Conservation (phyloP, 768 basidiomycete genomes). For the Boletus rufocinnamomeus region DNA sequence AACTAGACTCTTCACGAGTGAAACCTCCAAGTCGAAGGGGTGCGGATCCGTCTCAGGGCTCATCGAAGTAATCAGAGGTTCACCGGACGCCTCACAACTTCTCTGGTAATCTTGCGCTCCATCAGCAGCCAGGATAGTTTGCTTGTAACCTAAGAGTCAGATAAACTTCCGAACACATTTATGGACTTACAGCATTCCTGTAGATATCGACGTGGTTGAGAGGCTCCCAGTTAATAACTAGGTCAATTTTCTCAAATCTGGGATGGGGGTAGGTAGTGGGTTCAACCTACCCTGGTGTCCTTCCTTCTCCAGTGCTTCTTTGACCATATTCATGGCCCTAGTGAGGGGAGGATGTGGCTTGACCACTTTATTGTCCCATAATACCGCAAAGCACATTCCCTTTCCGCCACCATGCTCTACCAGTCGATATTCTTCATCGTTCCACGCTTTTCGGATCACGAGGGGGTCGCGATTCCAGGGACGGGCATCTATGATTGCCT, state of each 20-base stretch:
- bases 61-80: slow-evolving; percentile 44
- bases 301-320: slow-evolving; percentile 57
- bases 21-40: slow-evolving; percentile 44
- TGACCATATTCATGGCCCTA: slow-evolving; percentile 60
- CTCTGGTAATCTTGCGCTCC: slow-evolving; percentile 41
- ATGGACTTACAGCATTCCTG: slow-evolving; percentile 24
- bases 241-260: slow-evolving; percentile 1
- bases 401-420: slow-evolving; percentile 58
- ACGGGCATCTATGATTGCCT: slow-evolving; percentile 34
- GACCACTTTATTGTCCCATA: slow-evolving; percentile 66
- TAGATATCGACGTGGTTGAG: slow-evolving; percentile 46
- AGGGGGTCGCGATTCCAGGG: slow-evolving; percentile 73
- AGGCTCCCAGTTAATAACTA: slow-evolving; percentile 68
- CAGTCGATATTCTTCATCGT: slow-evolving; percentile 57
- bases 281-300: slow-evolving; percentile 61
- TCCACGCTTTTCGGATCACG: slow-evolving; percentile 59
- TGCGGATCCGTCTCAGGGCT: slow-evolving; percentile 36
- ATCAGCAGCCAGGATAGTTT: slow-evolving; percentile 43
- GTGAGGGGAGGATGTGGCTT: slow-evolving; percentile 66
- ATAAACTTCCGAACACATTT: neutral
- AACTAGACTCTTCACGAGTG: slow-evolving; percentile 47
- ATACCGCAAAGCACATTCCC: slow-evolving; percentile 55
- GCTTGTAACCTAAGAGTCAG: slow-evolving; percentile 25
- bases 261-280: neutral
- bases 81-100: slow-evolving; percentile 42